Percentiles rank a stretch among this genome's conserved stretches.
Evolutionary conservation across 768 basidiomycete species (phyloP).

Genomic region (Naganishia vishniacii): DNA sequence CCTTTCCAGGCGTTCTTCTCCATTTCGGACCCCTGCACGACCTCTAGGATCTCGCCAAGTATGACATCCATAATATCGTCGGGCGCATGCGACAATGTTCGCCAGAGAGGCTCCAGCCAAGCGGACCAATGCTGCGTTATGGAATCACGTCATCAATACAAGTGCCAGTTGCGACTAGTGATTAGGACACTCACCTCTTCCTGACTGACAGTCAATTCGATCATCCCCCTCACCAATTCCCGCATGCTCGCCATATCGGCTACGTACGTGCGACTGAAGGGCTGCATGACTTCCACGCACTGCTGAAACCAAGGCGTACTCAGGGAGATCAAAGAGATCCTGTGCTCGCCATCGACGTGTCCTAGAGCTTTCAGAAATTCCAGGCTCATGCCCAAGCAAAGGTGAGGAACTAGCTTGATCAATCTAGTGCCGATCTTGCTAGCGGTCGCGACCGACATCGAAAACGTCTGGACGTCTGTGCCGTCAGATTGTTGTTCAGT

Average conservation of each 20-base stretch:
- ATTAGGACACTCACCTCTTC: not conserved
- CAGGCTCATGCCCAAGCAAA: conserved; percentile 2
- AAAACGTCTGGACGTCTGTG: conserved; percentile 16
- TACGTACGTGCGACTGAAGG: conserved; percentile 6
- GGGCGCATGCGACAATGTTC: conserved; percentile 6
- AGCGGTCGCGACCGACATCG: conserved; percentile 8
- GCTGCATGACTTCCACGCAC: conserved; percentile 11
- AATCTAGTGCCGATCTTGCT: conserved; percentile 14
- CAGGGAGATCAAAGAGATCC: not conserved
- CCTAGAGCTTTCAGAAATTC: conserved; percentile 10
- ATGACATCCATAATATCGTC: conserved; percentile 18
- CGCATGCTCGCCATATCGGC: conserved; percentile 15
- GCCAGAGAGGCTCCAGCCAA: conserved; percentile 23
- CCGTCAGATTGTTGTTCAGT: not conserved
- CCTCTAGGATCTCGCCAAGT: conserved; percentile 19
- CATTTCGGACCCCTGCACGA: conserved; percentile 14
- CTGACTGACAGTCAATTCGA: conserved; percentile 13
- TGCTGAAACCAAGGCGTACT: conserved; percentile 16
- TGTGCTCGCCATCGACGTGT: conserved; percentile 6
- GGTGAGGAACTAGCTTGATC: conserved; percentile 10
- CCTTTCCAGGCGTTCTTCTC: conserved; percentile 9
- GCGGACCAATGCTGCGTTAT: conserved; percentile 18
- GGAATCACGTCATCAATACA: not conserved
- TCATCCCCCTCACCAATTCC: conserved; percentile 18
- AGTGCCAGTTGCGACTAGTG: not conserved